Evolutionary conservation across 805 yeast species (phyloP), one percentile per base, ranked within the genome.

Genomic region (Zygotorulaspora chibaensis): DNA sequence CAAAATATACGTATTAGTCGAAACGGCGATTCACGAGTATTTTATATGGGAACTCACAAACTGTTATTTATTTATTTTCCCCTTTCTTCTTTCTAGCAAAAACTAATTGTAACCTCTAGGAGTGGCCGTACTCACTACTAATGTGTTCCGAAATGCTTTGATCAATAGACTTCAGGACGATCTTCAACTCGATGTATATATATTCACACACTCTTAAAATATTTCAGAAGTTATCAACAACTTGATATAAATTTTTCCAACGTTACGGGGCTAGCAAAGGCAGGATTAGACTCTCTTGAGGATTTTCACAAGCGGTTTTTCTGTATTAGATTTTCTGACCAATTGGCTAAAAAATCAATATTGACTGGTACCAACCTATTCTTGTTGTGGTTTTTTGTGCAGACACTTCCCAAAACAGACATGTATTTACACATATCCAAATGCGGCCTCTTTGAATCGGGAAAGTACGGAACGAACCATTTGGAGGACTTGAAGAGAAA

Each of bases 241-340:
- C 25, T 20, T 20, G 25, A 20, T 20, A 20, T 7, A 20, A 20
- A 29, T 29, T 29, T 29, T 29, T 29, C 15, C 15, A 29, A 29
- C n/a, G 15, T 29, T 13, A 29, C 9, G 15, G n/a, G 33, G 4
- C 33, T 5, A 29, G 33, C 33, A 29, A 13, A 29, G 11, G 9
- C 13, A 26, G 33, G n/a, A 38, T 23, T 20, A 8, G 7, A 26
- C 4, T 12, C 18, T 13, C 31, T 27, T 10, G 31, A 36, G 39
- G 18, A 18, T 13, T 13, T 17, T 26, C 38, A 16, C 8, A 16
- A 35, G 25, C 25, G 25, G 33, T 37, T n/a, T 5, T 37, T 37
- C 40, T 37, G 31, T 28, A 37, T 38, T 20, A 9, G n/a, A 12
- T 30, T 26, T 38, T n/a, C 35, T 38, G 28, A 30, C 42, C 42